phyloP scores from a whole-genome alignment of 2,329 filamentous ascomycete species.

The Zalaria sp. region DNA sequence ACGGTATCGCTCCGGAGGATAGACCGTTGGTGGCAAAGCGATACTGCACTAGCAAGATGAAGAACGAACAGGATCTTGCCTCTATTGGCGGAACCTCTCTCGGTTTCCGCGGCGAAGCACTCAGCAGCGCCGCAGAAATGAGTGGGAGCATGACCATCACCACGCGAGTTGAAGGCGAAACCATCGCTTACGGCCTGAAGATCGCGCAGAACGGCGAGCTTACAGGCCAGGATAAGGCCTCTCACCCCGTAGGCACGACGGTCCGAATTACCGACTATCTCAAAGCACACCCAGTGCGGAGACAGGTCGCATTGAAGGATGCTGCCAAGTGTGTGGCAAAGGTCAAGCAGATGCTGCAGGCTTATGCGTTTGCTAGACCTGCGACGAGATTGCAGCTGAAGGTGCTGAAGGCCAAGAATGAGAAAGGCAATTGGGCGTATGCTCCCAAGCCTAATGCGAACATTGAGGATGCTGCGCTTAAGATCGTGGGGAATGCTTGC shows the following conservation, averaged over 20 bases:
- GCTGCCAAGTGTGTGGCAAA: slow-evolving; percentile 40
- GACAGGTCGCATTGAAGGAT: slow-evolving; percentile 43
- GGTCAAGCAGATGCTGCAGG: slow-evolving; percentile 46
- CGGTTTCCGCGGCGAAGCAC: slow-evolving; percentile 64
- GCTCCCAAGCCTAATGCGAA: slow-evolving; percentile 37
- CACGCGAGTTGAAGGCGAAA: slow-evolving; percentile 48
- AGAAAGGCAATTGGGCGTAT: slow-evolving; percentile 47
- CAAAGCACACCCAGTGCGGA: slow-evolving; percentile 47
- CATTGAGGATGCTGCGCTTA: slow-evolving; percentile 45
- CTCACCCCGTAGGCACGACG: slow-evolving; percentile 54
- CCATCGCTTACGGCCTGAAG: slow-evolving; percentile 39
- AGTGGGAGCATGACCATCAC: slow-evolving; percentile 43
- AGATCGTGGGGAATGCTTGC: slow-evolving; percentile 46
- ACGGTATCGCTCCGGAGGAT: slow-evolving; percentile 51
- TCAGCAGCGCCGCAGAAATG: slow-evolving; percentile 51
- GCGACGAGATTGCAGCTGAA: slow-evolving; percentile 47
- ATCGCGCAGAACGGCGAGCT: slow-evolving; percentile 34
- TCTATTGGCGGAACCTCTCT: slow-evolving; percentile 43
- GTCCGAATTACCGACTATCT: slow-evolving; percentile 49
- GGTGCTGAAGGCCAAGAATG: slow-evolving; percentile 37
- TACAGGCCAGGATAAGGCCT: slow-evolving; percentile 26
- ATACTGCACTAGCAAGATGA: slow-evolving; percentile 64
- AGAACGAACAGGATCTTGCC: slow-evolving; percentile 46
- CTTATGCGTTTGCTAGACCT: slow-evolving; percentile 54
- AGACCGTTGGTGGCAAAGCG: slow-evolving; percentile 46